Conservation (phyloP, 805 yeast species). For the Starmerella vitae region DNA sequence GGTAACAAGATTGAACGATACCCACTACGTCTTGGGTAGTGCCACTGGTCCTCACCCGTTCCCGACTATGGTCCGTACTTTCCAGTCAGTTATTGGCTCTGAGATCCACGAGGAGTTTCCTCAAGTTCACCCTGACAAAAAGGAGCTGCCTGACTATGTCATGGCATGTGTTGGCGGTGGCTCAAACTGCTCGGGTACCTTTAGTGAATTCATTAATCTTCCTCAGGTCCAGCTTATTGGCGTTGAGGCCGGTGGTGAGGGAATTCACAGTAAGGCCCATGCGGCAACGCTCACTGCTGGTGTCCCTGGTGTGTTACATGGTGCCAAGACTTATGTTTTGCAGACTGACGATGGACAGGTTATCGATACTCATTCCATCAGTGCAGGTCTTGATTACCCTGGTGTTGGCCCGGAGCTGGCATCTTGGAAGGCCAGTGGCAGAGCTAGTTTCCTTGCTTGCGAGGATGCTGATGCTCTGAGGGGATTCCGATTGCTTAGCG, state of each 20-base stretch:
- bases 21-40: slow-evolving; percentile 94
- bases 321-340: slow-evolving; percentile 85
- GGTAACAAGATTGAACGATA: slow-evolving; percentile 75
- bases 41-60: slow-evolving; percentile 99
- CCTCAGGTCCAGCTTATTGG: slow-evolving; percentile 67
- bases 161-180: slow-evolving; percentile 99
- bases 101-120: slow-evolving; percentile 89
- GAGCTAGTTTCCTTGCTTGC: slow-evolving; percentile 83
- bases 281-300: slow-evolving; percentile 95
- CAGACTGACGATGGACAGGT: slow-evolving; percentile 92
- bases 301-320: slow-evolving; percentile 94
- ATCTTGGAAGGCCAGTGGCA: slow-evolving; percentile 83
- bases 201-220: slow-evolving; percentile 84
- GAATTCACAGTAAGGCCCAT: slow-evolving; percentile 74
- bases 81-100: slow-evolving; percentile 92
- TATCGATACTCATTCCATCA: slow-evolving; percentile 92
- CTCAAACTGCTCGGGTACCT: slow-evolving; percentile 90
- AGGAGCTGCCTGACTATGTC: slow-evolving; percentile 78
- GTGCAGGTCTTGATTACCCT: slow-evolving; percentile 97
- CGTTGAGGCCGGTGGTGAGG: slow-evolving; percentile 98
- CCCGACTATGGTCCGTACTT: slow-evolving; percentile 94
- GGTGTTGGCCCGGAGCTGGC: slow-evolving; percentile 99
- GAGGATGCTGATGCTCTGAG: slow-evolving; percentile 89
- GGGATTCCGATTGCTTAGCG: slow-evolving; percentile 80
- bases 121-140: slow-evolving; percentile 45